Base-by-base conservation (phyloP, 2,329 filamentous ascomycete genomes). In the Penicillium sp. region DNA sequence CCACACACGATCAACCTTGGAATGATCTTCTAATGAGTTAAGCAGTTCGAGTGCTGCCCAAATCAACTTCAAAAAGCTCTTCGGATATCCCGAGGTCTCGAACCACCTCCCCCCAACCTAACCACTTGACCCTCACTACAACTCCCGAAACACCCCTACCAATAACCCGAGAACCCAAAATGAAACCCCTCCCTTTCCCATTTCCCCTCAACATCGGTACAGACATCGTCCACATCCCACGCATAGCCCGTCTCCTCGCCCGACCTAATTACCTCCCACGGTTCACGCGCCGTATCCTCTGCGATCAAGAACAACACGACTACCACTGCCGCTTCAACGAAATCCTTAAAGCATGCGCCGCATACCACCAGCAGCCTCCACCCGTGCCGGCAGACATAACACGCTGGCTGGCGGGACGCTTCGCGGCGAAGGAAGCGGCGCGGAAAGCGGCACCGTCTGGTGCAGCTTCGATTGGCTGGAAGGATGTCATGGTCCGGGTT, bases 351-450 rank as follows among this genome's bases (percentile, higher is more conserved):
- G 41, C 35, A 31, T 40, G 24, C 29, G 13, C 45, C 9, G 10
- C 51, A 22, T 15, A 24, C 24, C 28, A 40, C 15, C 10, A 43
- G 12, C 41, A 35, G 3, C 19, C 33, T 6, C 39, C 40, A 4
- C 29, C 47, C 2, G 48, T 62, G 34, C 62, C 55, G 7, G 51
- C 63, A 3, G 69, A 71, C 13, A 68, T 71, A 60, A 61, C 67
- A 45, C 67, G 69, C 41, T 74, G 69, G 68, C 63, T 75, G 6
- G 72, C 70, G 3, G 72, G 72, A n/a, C 68, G 81, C 45, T 85
- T 83, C 63, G 84, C 85, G 1, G 85, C 84, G 7, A 88, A 88
- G 63, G 87, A 88, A 67, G 86, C 85, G 1, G 78, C 77, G 45
- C 82, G 86, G 57, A 89, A 90, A 69, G 85, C 86, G 2, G 80